Base-by-base conservation (phyloP, 371 early-diverging fungal genomes). In the Mortierella sp. region DNA sequence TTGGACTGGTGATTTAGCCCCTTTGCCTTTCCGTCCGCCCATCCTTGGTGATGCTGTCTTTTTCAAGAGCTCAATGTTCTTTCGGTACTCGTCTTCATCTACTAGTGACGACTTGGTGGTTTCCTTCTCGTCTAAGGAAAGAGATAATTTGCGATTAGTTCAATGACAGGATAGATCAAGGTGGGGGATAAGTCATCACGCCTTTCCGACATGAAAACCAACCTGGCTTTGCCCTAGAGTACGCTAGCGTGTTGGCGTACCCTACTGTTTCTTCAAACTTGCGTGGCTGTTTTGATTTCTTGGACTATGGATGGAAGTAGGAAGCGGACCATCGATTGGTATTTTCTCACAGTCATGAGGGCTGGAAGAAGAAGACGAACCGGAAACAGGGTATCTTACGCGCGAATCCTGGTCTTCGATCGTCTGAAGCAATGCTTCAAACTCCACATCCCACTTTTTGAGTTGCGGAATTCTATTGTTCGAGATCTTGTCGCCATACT, bases 181-280 rank as follows among this genome's bases (percentile, higher is more conserved):
- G n/a, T n/a, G n/a, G n/a, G n/a, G n/a, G n/a, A n/a, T n/a, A n/a
- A n/a, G n/a, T n/a, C n/a, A 37, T 13, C 37, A 37, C 37, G 37
- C 37, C 37, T 37, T 37, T 6, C 8, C 13, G 37, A 19, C 4
- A 10, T 41, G n/a, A 41, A 21, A 34, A 19, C 56, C 53, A 68
- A 63, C 85, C 80, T 59, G 85, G 80, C 63, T 83, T 85, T 51
- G 78, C 69, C 77, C 88, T 85, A n/a, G 92, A 88, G 24, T 87
- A 94, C 47, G 90, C 89, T 1, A 91, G 70, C 0, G 95, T 88
- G 46, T 80, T 85, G 55, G 92, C 84, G 71, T 86, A 96, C 80
- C 91, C 93, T 46, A 88, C 91, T 6, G 95, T 92, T 19, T 95
- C 85, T 59, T 95, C 91, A 77, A 96, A 96, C 76, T 83, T 88